Base-by-base conservation (phyloP, 108 stramenopile species). In the Cyclostephanos invisitatus region DNA sequence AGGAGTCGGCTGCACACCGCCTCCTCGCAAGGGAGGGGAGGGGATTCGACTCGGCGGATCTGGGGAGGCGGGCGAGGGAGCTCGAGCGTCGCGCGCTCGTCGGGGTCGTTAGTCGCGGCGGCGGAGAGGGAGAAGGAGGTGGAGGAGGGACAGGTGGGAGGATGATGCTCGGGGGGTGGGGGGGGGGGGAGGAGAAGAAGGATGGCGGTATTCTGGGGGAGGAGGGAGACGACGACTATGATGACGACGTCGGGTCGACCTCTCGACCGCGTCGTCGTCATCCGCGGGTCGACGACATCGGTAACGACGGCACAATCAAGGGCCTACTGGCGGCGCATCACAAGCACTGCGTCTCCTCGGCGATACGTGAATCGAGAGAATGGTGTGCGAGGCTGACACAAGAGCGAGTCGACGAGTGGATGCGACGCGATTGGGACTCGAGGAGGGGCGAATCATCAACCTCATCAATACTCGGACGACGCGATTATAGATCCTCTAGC, bases 11-110 rank as follows among this genome's bases (percentile, higher is more conserved):
- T 12, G 78, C 78, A 0, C 78, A 79, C 22, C 67, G 78, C 8
- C 55, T 79, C 10, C 42, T 79, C 24, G 78, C 78, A n/a, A 44
- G 78, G 18, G 69, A 71, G 27, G 78, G 78, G 7, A 40, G 28
- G 28, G 78, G 78, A 9, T 79, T 79, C 57, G 78, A 79, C 62
- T 74, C 73, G 24, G 78, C 73, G n/a, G 42, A 35, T 4, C 55
- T 79, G 62, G 78, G 78, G 36, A 66, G 78, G 12, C 9, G 20
- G 7, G 78, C 73, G 5, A 55, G 78, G 5, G 78, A 78, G 29
- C 57, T 78, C 24, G 77, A 74, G 36, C 40, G 27, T 21, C 35
- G 75, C 12, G 11, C 32, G 7, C 29, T 17, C 22, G 36, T 48
- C 24, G 66, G 18, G 32, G 29, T 29, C 28, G 22, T 20, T 24